Conservation (phyloP, 2,329 filamentous ascomycete species). For the Arthrobotrys sinensis region DNA sequence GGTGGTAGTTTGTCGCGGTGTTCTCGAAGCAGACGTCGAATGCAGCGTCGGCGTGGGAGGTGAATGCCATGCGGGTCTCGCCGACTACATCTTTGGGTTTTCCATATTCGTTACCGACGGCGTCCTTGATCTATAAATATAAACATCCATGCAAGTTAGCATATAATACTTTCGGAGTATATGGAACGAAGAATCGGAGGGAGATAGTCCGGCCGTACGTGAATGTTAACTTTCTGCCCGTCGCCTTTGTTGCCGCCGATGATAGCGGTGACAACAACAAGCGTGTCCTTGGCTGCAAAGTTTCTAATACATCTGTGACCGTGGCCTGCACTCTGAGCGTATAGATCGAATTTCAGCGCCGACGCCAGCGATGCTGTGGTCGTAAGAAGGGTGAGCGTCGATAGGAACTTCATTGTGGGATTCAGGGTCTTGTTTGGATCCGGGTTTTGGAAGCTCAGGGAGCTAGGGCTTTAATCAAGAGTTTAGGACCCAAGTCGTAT, state of each 20-base stretch:
- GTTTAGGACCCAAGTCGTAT: not conserved
- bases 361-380: slow-evolving; percentile 65
- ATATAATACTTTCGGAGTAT: not conserved
- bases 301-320: slow-evolving; percentile 91
- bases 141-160: slow-evolving; percentile 14
- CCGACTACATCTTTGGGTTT: slow-evolving; percentile 90
- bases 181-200: slow-evolving; percentile 6
- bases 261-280: slow-evolving; percentile 94
- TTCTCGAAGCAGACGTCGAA: slow-evolving; percentile 99
- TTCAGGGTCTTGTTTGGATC: slow-evolving; percentile 13
- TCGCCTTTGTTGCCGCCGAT: slow-evolving; percentile 89
- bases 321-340: slow-evolving; percentile 77
- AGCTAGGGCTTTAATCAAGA: slow-evolving; percentile 4
- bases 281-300: slow-evolving; percentile 90
- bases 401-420: slow-evolving; percentile 55
- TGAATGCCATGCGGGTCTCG: slow-evolving; percentile 94
- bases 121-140: slow-evolving; percentile 85
- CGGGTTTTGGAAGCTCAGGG: slow-evolving; percentile 18
- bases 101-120: slow-evolving; percentile 95
- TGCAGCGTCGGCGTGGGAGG: slow-evolving; percentile 88
- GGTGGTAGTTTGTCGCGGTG: slow-evolving; percentile 70
- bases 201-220: slow-evolving; percentile 73
- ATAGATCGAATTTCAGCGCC: slow-evolving; percentile 94
- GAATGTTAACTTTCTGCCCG: slow-evolving; percentile 93
- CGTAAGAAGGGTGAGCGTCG: slow-evolving; percentile 46